phyloP scores from a whole-genome alignment of 1,139 yeast species.

The Hanseniaspora gamundiae region DNA sequence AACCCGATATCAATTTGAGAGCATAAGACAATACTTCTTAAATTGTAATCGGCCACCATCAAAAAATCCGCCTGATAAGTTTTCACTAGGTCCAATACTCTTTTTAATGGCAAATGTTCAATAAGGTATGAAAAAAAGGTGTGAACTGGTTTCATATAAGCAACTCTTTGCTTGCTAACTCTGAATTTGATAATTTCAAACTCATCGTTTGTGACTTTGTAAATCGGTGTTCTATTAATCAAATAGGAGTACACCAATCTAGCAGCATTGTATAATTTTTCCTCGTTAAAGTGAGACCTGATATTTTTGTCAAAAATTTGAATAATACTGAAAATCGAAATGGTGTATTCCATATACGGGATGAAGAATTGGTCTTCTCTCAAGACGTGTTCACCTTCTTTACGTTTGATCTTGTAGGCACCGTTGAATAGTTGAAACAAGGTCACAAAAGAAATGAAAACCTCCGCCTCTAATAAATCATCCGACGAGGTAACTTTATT shows the following conservation, averaged over 20 bases:
- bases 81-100: slow-evolving; percentile 13
- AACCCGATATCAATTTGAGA: slow-evolving; percentile 45
- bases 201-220: slow-evolving; percentile 16
- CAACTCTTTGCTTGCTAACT: slow-evolving; percentile 38
- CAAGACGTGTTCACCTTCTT: slow-evolving; percentile 58
- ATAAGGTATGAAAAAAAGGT: slow-evolving; percentile 30
- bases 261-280: slow-evolving; percentile 23
- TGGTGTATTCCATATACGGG: slow-evolving; percentile 37
- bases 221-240: slow-evolving; percentile 17
- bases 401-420: slow-evolving; percentile 41
- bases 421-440: slow-evolving; percentile 45
- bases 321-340: slow-evolving; percentile 36
- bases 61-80: slow-evolving; percentile 25
- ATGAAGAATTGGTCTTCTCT: slow-evolving; percentile 39
- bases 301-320: slow-evolving; percentile 32
- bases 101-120: slow-evolving; percentile 17
- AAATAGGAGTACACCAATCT: slow-evolving; percentile 27
- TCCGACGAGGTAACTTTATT: slow-evolving; percentile 26
- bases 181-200: slow-evolving; percentile 26
- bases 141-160: slow-evolving; percentile 50
- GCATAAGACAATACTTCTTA: slow-evolving; percentile 46
- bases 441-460: slow-evolving; percentile 30
- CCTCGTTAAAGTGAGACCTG: slow-evolving; percentile 17
- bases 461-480: slow-evolving; percentile 23
- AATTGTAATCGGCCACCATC: slow-evolving; percentile 40